Base-by-base conservation (phyloP, 805 yeast genomes). In the Suhomyces kilbournensis region DNA sequence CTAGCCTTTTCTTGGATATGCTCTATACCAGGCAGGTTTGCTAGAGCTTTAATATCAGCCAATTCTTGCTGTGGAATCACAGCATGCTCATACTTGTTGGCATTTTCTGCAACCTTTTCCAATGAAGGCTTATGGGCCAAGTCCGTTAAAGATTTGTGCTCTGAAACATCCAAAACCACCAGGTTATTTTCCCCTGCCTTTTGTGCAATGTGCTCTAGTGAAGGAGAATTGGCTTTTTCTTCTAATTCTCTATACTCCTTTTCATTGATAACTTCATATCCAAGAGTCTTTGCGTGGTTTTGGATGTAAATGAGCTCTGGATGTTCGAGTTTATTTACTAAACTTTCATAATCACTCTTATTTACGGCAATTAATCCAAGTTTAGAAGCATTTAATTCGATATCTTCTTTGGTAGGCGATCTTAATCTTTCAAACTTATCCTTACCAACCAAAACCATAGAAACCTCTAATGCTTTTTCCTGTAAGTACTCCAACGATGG, bases 341-440 rank as follows among this genome's bases (percentile, higher is more conserved):
- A 30, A 20, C 10, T 19, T 22, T 53, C 51, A 20, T 56, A 52
- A 19, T 43, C 48, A 15, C 34, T 50, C 3, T 46, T n/a, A 5
- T 49, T 28, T 7, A 48, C 17, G 5, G 51, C 47, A 3, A 50
- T 44, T 44, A 53, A 39, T 20, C 51, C 55, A 17, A 51, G 46
- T 12, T 47, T 48, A 2, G 32, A 30, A 3, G 65, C 67, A 26
- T 45, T 42, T 4, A 46, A 23, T 10, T 50, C 48, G 14, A 71
- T 50, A 42, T 67, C 67, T 2, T 58, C 66, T 14, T 61, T 44
- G 12, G 56, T 58, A 9, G 76, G 75, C 7, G 50, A 44, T 4
- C 49, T 49, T 43, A 69, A 53, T 1, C 50, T 30, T 1, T 53
- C 51, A 23, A 50, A 57, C 3, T 61, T 64, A 3, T 53, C 50